These are phyloP conservation scores for Fusarium zealandicum DNA, from an alignment of 2,329 filamentous ascomycete genomes.

Conservation along the genomic window DNA sequence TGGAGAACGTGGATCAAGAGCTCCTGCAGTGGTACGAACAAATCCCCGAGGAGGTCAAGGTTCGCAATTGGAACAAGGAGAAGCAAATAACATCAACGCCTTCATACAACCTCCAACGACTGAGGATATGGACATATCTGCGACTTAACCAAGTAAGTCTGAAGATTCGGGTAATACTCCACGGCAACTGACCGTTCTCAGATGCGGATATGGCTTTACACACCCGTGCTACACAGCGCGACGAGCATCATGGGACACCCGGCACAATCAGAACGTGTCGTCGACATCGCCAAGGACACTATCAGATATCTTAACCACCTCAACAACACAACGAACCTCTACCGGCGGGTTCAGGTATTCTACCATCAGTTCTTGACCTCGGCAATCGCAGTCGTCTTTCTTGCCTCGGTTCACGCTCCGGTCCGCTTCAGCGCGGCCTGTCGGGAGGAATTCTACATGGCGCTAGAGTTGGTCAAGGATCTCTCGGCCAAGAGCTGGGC, in stretches of 20 bases:
- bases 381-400: conserved; percentile 76
- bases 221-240: conserved; percentile 84
- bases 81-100: conserved; percentile 61
- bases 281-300: conserved; percentile 79
- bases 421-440: conserved; percentile 73
- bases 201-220: conserved; percentile 88
- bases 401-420: conserved; percentile 78
- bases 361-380: conserved; percentile 83
- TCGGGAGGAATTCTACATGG: conserved; percentile 80
- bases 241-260: conserved; percentile 82
- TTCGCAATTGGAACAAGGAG: conserved; percentile 65
- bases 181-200: conserved; percentile 28
- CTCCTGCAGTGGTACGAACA: conserved; percentile 86
- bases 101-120: conserved; percentile 72
- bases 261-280: conserved; percentile 74
- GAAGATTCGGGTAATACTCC: neutral
- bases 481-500: conserved; percentile 76
- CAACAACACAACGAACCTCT: conserved; percentile 75
- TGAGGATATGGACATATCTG: conserved; percentile 85
- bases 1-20: conserved; percentile 82
- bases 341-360: conserved; percentile 74
- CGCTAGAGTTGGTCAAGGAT: conserved; percentile 75
- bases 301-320: conserved; percentile 74
- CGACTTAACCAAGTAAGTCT: conserved; percentile 75
- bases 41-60: conserved; percentile 68